Conservation (phyloP, 202 grass and related monocot species). For the Brachypodium distachyon region DNA sequence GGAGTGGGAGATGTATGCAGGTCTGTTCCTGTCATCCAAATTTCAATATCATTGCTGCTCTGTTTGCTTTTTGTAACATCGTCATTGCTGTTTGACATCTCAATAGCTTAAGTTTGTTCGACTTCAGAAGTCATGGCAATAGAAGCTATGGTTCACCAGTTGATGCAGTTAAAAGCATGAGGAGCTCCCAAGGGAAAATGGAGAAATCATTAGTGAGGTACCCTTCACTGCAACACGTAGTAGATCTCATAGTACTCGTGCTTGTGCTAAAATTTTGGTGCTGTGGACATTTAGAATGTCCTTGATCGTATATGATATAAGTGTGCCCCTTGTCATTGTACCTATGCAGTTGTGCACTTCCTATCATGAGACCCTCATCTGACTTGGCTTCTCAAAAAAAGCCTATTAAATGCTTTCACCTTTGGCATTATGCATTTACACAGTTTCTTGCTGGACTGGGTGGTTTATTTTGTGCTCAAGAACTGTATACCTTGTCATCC, state of each 20-base stretch:
- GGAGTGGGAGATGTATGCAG: conserved; percentile 98
- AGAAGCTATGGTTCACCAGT: conserved; percentile 82
- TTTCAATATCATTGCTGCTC: too few relatives aligned
- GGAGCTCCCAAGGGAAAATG: conserved; percentile 98
- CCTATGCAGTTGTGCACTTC: not conserved
- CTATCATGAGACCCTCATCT: not conserved
- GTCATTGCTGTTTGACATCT: conserved; percentile 22
- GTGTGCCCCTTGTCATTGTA: not conserved
- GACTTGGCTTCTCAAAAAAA: not conserved
- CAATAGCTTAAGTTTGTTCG: conserved; percentile 77
- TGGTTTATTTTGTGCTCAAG: not conserved
- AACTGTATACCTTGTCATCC: not conserved
- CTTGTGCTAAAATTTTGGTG: not conserved
- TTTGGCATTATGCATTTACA: not conserved
- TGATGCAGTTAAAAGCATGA: conserved; percentile 50
- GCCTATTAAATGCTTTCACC: not conserved
- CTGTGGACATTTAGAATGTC: not conserved
- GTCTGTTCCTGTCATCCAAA: conserved; percentile 43
- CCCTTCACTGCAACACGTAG: not conserved
- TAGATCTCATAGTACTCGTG: not conserved
- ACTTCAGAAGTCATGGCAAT: conserved; percentile 92
- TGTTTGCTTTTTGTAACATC: not conserved
- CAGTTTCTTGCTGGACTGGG: not conserved
- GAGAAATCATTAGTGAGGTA: conserved; percentile 13
- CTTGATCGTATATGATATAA: not conserved